phyloP scores from a whole-genome alignment of 192 early-diverging fungal genomes.

The Geosiphon pyriformis region DNA sequence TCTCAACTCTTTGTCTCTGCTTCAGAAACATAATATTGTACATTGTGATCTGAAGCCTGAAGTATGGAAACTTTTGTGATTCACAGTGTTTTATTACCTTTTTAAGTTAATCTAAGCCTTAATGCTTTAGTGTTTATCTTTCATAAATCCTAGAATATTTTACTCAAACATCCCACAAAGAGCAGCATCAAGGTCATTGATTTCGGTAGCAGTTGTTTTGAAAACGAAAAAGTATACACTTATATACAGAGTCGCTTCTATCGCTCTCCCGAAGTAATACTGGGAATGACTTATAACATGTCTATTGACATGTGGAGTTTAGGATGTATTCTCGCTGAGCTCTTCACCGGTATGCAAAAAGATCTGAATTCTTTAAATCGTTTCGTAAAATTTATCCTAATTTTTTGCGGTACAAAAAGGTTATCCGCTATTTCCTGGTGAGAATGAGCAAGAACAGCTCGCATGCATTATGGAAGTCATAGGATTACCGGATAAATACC shows the following conservation, averaged over 20 bases:
- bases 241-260: constrained; percentile 98
- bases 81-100: constrained; percentile 18
- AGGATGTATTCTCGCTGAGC: constrained; percentile 91
- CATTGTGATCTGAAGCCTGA: constrained; percentile 98
- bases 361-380: neutral
- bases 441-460: constrained; percentile 95
- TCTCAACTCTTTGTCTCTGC: constrained; percentile 70
- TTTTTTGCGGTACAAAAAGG: constrained; percentile 36
- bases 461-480: constrained; percentile 92
- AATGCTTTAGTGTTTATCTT: neutral
- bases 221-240: constrained; percentile 91
- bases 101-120: too few relatives aligned
- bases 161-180: constrained; percentile 67
- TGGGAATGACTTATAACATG: constrained; percentile 82
- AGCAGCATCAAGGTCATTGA: constrained; percentile 96
- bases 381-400: neutral
- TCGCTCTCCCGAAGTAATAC: constrained; percentile 93
- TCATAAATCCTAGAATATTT: constrained; percentile 57
- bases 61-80: constrained; percentile 42
- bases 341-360: constrained; percentile 56
- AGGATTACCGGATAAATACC: constrained; percentile 67
- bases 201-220: constrained; percentile 92
- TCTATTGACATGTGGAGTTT: constrained; percentile 98
- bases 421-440: constrained; percentile 94
- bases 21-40: constrained; percentile 72